Evolutionary conservation across 345 rosid genomes (phyloP).

Genomic region (Aquilaria sinensis): DNA sequence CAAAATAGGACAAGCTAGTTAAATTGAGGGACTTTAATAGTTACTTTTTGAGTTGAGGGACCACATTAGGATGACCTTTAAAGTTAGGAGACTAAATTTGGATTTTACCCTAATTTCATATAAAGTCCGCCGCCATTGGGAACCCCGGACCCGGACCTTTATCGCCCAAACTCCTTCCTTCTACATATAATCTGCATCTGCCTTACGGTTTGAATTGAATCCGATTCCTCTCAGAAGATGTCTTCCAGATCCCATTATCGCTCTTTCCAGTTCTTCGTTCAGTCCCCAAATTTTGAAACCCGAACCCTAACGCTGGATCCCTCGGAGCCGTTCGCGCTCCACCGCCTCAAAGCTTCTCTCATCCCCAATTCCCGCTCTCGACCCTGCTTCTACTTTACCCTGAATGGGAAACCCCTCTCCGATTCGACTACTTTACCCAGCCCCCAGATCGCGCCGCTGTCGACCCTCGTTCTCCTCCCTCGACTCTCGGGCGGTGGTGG

Average conservation of each 20-base stretch:
- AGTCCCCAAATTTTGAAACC: constrained; percentile 28
- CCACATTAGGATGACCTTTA: too few relatives aligned
- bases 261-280: constrained; percentile 39
- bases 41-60: too few relatives aligned
- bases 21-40: too few relatives aligned
- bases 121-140: too few relatives aligned
- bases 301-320: constrained; percentile 38
- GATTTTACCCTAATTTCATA: too few relatives aligned
- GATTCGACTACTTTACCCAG: constrained; percentile 34
- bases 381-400: constrained; percentile 41
- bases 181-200: too few relatives aligned
- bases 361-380: constrained; percentile 20
- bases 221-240: not conserved
- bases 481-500: constrained; percentile 89
- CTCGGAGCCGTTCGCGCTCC: constrained; percentile 33
- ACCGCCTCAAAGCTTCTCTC: constrained; percentile 35
- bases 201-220: too few relatives aligned
- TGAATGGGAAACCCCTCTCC: constrained; percentile 53
- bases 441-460: constrained; percentile 43
- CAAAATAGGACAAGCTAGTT: too few relatives aligned
- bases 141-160: too few relatives aligned
- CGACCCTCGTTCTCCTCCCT: constrained; percentile 45
- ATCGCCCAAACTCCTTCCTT: too few relatives aligned
- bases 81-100: too few relatives aligned
- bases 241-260: constrained; percentile 6